Conservation (phyloP, 805 yeast genomes). For the Wickerhamiella azymoides region DNA sequence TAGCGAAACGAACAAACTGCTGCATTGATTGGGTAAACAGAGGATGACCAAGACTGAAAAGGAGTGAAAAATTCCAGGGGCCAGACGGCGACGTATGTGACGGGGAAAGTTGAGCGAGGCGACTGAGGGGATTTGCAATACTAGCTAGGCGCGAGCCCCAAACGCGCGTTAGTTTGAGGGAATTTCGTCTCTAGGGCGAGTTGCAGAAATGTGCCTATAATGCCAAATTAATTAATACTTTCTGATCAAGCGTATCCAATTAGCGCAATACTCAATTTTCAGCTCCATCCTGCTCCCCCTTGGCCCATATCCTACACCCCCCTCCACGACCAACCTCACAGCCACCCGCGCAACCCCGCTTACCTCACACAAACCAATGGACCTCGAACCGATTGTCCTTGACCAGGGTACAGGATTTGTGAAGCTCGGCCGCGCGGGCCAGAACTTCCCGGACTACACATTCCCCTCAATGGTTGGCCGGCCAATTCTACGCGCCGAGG, state of each 20-base stretch:
- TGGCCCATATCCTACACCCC: neutral
- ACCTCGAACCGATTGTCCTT: constrained; percentile 40
- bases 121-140: too few species aligned
- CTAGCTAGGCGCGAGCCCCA: too few species aligned
- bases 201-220: too few species aligned
- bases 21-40: constrained; percentile 6
- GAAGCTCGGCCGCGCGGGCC: constrained; percentile 91
- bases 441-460: constrained; percentile 92
- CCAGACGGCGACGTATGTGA: too few species aligned
- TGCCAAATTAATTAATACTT: too few species aligned
- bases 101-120: too few species aligned
- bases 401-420: constrained; percentile 99
- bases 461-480: constrained; percentile 97
- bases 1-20: constrained; percentile 6
- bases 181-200: too few species aligned
- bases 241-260: too few species aligned
- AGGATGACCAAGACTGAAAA: neutral
- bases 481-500: constrained; percentile 94
- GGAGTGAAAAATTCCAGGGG: neutral
- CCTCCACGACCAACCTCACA: neutral
- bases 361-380: too few species aligned
- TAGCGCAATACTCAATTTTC: neutral
- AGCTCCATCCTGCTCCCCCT: too few species aligned
- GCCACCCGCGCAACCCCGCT: neutral
- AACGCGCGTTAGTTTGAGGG: too few species aligned